Evolutionary conservation across 2,329 filamentous ascomycete genomes (phyloP), one percentile per base, ranked within the genome.

Genomic region (Alternaria metachromatica): DNA sequence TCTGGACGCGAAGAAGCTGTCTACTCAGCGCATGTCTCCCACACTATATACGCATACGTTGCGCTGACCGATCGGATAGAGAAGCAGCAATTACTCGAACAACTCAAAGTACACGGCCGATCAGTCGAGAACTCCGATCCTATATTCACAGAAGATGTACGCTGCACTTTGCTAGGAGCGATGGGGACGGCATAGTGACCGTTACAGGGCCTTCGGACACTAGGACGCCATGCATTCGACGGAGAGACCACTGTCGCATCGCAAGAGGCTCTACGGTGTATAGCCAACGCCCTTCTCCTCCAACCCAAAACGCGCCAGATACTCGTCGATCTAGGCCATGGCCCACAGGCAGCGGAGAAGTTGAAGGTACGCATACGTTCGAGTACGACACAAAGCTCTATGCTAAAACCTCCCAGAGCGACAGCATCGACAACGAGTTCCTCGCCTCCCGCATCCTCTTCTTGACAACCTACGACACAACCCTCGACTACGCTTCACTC

Each of bases 381-480:
- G 7, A 1, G 6, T 20, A 11, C 9, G 12, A 6, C n/a, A 6
- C 15, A 7, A 7, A 30, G 2, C 28, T 13, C 11, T 5, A 15
- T 10, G 11, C 8, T 30, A 30, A 30, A 10, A 28, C 26, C 26
- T 11, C 26, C 28, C 64, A 87, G 84, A 89, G 86, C 61, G 90
- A 93, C 65, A 90, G 85, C 70, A 85, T 87, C 59, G 94, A 98
- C 65, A 91, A 97, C 70, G 94, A 98, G 75, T 97, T 98, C 78
- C 84, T 98, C 2, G 82, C 87, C 63, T 90, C 90, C n/a, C 87
- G 93, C 56, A 88, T 96, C 46, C 82, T 96, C 15, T 94, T 97
- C 72, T 84, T 96, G 11, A 87, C 90, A 30, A 96, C 93, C 0
- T 96, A 96, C 78, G 87, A 87, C 64, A 90, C 91, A 12, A 87